These are phyloP conservation scores for Komagataea norvegica DNA, from an alignment of 1,139 yeast genomes.

Conservation along the genomic window DNA sequence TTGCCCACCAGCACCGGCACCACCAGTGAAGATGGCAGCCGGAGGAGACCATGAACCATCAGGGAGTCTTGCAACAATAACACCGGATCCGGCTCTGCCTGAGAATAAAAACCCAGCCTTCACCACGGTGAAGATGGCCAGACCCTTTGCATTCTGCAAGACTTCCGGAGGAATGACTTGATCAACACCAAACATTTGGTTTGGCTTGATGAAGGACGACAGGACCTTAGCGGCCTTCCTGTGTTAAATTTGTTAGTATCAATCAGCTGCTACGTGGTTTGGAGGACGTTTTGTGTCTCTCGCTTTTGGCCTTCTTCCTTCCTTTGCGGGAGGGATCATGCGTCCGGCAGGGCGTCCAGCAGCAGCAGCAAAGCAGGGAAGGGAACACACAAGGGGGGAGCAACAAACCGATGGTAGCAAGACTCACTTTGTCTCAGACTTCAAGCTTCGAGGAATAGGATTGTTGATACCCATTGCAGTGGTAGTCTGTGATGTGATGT, in stretches of 20 bases:
- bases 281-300: too few species aligned
- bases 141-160: slow-evolving; percentile 85
- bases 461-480: slow-evolving; percentile 85
- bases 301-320: too few species aligned
- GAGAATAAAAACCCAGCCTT: slow-evolving; percentile 96
- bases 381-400: background rate
- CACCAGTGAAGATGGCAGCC: slow-evolving; percentile 91
- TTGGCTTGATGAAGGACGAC: slow-evolving; percentile 90
- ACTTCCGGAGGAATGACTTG: slow-evolving; percentile 87
- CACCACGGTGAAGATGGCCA: slow-evolving; percentile 84
- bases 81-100: slow-evolving; percentile 97
- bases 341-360: too few species aligned
- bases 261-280: too few species aligned
- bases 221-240: slow-evolving; percentile 95
- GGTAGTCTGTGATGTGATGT: too few species aligned
- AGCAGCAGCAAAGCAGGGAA: background rate
- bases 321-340: too few species aligned
- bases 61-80: slow-evolving; percentile 86
- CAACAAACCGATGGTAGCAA: background rate
- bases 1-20: slow-evolving; percentile 99
- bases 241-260: background rate
- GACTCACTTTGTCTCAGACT: slow-evolving; percentile 79
- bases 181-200: slow-evolving; percentile 87
- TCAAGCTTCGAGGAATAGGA: slow-evolving; percentile 90
- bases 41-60: slow-evolving; percentile 99